phyloP scores from a whole-genome alignment of 208 protist species.

The Leishmania amazonensis region DNA sequence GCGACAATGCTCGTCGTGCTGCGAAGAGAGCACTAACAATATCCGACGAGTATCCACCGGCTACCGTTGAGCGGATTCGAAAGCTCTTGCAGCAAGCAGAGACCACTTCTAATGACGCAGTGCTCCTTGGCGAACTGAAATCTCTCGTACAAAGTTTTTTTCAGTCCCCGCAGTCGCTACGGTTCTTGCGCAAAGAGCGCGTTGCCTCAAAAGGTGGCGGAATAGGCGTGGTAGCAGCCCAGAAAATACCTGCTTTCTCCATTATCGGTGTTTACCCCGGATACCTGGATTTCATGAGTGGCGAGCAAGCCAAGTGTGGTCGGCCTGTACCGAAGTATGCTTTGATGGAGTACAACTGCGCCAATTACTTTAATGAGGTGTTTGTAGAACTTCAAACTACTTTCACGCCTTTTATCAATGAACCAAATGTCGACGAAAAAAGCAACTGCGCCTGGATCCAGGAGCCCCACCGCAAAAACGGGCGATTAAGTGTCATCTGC shows the following conservation, averaged over 20 bases:
- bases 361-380: conserved; percentile 83
- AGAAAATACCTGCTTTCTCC: conserved; percentile 70
- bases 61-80: conserved; percentile 20
- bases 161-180: conserved; percentile 47
- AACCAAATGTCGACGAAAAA: conserved; percentile 68
- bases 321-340: conserved; percentile 71
- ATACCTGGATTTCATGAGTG: conserved; percentile 70
- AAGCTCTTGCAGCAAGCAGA: conserved; percentile 18
- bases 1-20: conserved; percentile 47
- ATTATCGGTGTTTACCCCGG: conserved; percentile 84
- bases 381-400: conserved; percentile 78
- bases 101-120: conserved; percentile 14
- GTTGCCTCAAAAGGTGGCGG: conserved; percentile 60
- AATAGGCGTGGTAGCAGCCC: conserved; percentile 66
- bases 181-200: conserved; percentile 41
- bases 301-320: conserved; percentile 78
- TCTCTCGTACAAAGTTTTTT: conserved; percentile 49
- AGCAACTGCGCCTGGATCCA: conserved; percentile 92
- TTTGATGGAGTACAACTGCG: conserved; percentile 86
- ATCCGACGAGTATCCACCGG: conserved; percentile 48
- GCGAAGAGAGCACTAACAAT: conserved; percentile 49
- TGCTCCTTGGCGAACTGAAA: conserved; percentile 35
- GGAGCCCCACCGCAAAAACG: conserved; percentile 54
- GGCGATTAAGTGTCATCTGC: conserved; percentile 81
- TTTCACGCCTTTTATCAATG: conserved; percentile 90